Conservation (phyloP, 345 rosid species). For the Adansonia digitata region DNA sequence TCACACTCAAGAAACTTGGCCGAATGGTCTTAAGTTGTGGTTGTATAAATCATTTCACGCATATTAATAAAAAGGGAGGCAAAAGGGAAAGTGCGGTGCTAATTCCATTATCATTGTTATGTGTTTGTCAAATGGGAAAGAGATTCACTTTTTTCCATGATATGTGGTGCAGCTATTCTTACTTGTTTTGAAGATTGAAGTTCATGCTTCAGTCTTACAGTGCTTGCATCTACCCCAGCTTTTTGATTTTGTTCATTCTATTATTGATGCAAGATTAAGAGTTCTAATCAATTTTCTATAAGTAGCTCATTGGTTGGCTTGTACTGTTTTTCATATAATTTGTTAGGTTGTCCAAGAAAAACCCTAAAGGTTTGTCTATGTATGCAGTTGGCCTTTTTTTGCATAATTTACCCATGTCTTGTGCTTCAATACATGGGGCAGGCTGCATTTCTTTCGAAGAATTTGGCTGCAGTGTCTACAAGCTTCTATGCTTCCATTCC, state of each 20-base stretch:
- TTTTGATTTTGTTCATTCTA: not conserved
- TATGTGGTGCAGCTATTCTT: not conserved
- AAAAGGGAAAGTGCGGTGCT: not conserved
- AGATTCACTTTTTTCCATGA: not conserved
- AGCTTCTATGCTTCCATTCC: conserved; percentile 91
- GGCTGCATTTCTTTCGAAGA: conserved; percentile 90
- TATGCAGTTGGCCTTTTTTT: conserved; percentile 72
- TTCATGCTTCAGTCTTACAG: not conserved
- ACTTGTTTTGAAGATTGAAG: not conserved
- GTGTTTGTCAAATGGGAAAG: not conserved
- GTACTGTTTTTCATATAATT: not conserved
- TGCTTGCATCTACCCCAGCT: not conserved
- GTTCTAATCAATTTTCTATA: not conserved
- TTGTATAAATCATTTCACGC: not conserved
- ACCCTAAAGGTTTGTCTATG: conserved; percentile 8
- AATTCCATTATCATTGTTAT: not conserved
- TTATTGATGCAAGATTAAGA: not conserved
- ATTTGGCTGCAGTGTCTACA: conserved; percentile 44
- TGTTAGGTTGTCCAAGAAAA: not conserved
- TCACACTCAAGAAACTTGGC: not conserved
- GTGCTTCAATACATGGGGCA: conserved; percentile 99
- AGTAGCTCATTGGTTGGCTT: not conserved
- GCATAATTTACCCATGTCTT: conserved; percentile 80
- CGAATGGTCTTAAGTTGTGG: not conserved
- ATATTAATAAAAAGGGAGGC: not conserved